These are phyloP conservation scores for Athelia sp. DNA, from an alignment of 1,284 basidiomycete genomes.

Conservation along the genomic window DNA sequence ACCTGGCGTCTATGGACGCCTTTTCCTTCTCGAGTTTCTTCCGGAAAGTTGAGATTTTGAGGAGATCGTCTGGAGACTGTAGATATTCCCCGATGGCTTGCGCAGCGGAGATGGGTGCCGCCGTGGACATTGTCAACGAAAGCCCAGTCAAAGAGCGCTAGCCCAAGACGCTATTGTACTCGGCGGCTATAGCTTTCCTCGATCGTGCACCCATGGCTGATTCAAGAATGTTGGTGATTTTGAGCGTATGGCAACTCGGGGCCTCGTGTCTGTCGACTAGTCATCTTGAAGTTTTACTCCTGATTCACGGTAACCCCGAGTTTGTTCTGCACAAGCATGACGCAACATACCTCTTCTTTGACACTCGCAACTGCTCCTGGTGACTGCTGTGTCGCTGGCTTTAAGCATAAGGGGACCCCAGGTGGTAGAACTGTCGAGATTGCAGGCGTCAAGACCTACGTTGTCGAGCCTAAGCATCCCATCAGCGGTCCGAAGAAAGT, in stretches of 20 bases:
- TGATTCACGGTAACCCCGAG: too few relatives aligned
- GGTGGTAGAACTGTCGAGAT: slow-evolving; percentile 36
- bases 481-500: slow-evolving; percentile 28
- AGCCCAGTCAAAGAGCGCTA: too few relatives aligned
- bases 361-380: slow-evolving; percentile 8
- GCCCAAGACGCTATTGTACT: too few relatives aligned
- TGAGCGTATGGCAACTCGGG: too few relatives aligned
- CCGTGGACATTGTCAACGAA: slow-evolving; percentile 6
- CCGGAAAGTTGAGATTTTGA: slow-evolving; percentile 84
- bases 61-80: slow-evolving; percentile 90
- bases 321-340: too few relatives aligned
- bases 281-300: too few relatives aligned
- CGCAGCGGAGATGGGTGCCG: slow-evolving; percentile 65
- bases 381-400: slow-evolving; percentile 39
- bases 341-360: not conserved
- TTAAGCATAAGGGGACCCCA: slow-evolving; percentile 44
- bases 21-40: slow-evolving; percentile 98
- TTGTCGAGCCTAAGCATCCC: slow-evolving; percentile 35
- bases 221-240: too few relatives aligned
- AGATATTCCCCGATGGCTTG: slow-evolving; percentile 84
- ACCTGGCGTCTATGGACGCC: slow-evolving; percentile 88
- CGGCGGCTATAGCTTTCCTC: too few relatives aligned
- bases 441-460: slow-evolving; percentile 44
- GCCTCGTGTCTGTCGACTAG: too few relatives aligned
- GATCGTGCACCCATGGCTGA: too few relatives aligned